Evolutionary conservation across 192 early-diverging fungal genomes (phyloP), one percentile per base, ranked within the genome.

Genomic region (Dimargaris cristalligena): DNA sequence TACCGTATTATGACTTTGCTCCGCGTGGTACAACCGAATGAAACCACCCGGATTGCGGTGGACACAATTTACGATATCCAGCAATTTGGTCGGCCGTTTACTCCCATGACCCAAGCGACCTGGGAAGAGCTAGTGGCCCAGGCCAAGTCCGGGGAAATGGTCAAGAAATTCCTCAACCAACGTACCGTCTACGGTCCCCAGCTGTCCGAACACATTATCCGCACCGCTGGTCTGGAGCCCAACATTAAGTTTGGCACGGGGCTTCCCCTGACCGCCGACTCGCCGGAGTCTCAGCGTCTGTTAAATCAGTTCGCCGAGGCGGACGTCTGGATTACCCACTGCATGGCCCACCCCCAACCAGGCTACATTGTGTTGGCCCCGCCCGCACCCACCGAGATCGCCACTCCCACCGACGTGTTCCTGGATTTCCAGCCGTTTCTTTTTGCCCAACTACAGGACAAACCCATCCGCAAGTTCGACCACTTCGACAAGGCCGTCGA

Each of bases 401-500:
- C 32, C 20, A 31, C 30, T 11, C 13, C 45, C 31, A 31, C 22
- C 13, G 59, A 52, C 18, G 50, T 74, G 23, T 77, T 63, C 41
- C 66, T 83, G 50, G 87, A 87, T 32, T 89, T 88, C 59, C 79
- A 79, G 30, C 87, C 88, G 0, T 84, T 73, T 67, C 64, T 81
- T 16, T 88, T 81, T 60, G 76, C 75, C 30, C 88, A 90, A 60
- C 77, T 80, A 62, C 44, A 63, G 46, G 50, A 61, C 26, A 69
- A 67, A 30, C 48, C 55, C 13, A 62, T 71, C 62, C 76, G 79
- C 52, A 82, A 87, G 54, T 94, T 75, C 45, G 70, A 73, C 29
- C 77, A 81, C 9, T 96, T 96, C 76, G 79, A 91, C 62, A 74
- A 79, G 31, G 78, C 85, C 0, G 92, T 91, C 0, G 95, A 99